Evolutionary conservation across 176 grass and related monocot genomes (phyloP).

Genomic region (Leersia perrieri): DNA sequence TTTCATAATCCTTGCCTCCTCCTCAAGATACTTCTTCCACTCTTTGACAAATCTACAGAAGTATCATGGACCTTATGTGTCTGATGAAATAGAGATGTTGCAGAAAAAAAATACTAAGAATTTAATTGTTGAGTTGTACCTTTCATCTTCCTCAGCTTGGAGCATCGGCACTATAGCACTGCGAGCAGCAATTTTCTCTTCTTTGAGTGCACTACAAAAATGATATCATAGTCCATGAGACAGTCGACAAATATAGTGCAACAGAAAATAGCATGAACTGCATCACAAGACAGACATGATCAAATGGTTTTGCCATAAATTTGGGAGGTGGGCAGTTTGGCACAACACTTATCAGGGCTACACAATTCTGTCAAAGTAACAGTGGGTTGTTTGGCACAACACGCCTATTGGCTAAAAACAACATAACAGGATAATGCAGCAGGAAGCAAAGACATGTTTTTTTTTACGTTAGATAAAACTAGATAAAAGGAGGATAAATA

Average conservation of each 20-base stretch:
- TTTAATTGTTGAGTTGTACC: slow-evolving; percentile 31
- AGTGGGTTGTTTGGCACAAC: neutral
- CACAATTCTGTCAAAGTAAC: too few species aligned
- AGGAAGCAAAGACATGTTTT: neutral
- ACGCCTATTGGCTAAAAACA: neutral
- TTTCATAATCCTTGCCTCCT: slow-evolving; percentile 91
- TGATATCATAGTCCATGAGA: neutral
- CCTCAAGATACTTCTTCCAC: slow-evolving; percentile 91
- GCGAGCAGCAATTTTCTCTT: slow-evolving; percentile 97
- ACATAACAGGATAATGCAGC: neutral
- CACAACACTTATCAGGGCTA: neutral
- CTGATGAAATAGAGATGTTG: neutral
- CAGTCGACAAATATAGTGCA: neutral
- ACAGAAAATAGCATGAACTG: neutral
- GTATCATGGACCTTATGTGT: neutral
- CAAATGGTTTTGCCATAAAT: neutral
- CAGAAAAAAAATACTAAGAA: neutral
- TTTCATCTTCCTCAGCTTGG: slow-evolving; percentile 99
- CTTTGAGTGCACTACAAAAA: slow-evolving; percentile 66
- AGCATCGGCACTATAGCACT: slow-evolving; percentile 85
- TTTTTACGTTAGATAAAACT: neutral
- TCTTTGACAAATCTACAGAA: slow-evolving; percentile 83
- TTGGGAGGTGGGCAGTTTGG: neutral
- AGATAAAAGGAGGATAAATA: neutral
- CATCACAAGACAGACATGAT: neutral